Evolutionary conservation across 208 protist genomes (phyloP).

Genomic region (Crithidia expoeki): DNA sequence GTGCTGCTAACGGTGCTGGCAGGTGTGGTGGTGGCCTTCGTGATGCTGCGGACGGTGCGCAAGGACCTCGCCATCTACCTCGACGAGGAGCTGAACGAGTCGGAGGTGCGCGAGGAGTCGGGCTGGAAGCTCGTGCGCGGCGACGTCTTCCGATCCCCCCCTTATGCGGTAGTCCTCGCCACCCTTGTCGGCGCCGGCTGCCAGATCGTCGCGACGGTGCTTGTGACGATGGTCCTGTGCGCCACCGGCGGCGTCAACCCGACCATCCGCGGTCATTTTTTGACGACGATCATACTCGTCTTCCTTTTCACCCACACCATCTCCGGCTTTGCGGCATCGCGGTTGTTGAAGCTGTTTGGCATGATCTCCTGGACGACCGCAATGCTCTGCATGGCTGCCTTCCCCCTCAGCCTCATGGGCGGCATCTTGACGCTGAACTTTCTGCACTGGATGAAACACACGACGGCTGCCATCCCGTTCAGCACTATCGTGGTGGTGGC

Average conservation of each 20-base stretch:
- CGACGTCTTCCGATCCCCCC: conserved; percentile 96
- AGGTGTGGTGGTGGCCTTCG: conserved; percentile 29
- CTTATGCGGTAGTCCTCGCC: conserved; percentile 68
- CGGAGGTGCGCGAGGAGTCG: conserved; percentile 24
- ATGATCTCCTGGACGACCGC: conserved; percentile 86
- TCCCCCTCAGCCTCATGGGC: conserved; percentile 43
- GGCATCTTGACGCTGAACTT: conserved; percentile 72
- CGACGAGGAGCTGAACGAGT: conserved; percentile 38
- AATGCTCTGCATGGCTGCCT: conserved; percentile 45
- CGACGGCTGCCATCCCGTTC: conserved; percentile 74
- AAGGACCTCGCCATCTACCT: conserved; percentile 38
- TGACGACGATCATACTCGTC: conserved; percentile 73
- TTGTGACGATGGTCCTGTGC: conserved; percentile 67
- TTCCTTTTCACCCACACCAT: conserved; percentile 71
- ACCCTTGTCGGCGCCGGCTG: conserved; percentile 89
- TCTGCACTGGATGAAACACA: conserved; percentile 62
- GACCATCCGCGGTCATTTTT: conserved; percentile 90
- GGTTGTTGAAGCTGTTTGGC: conserved; percentile 87
- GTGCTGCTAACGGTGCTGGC: conserved; percentile 23
- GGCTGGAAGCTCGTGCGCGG: conserved; percentile 97
- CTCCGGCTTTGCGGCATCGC: conserved; percentile 89
- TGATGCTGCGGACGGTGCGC: conserved; percentile 39
- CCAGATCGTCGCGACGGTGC: conserved; percentile 86
- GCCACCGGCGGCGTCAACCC: conserved; percentile 87
- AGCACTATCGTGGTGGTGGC: conserved; percentile 51